Conservation (phyloP, 345 rosid species). For the Salix viminalis region DNA sequence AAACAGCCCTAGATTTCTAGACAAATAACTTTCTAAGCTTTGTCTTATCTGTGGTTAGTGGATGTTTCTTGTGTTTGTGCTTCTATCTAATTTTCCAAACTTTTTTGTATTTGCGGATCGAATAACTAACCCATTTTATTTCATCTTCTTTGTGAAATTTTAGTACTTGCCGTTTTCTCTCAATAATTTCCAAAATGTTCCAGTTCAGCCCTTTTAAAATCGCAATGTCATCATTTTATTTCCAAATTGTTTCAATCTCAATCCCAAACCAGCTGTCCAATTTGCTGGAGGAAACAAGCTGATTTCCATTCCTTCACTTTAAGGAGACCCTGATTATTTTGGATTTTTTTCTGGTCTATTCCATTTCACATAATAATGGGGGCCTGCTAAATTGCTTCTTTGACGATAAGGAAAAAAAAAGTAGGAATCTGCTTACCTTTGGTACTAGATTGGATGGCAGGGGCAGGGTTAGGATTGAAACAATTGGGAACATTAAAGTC, state of each 20-base stretch:
- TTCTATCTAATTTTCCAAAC: neutral
- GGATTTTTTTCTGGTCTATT: neutral
- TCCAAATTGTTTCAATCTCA: neutral
- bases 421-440: neutral
- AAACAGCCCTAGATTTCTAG: neutral
- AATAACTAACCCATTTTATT: neutral
- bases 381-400: neutral
- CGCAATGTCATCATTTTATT: neutral
- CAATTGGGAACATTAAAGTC: neutral
- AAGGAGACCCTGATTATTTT: neutral
- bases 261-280: neutral
- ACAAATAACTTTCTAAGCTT: neutral
- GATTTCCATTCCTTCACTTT: neutral
- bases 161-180: neutral
- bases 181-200: neutral
- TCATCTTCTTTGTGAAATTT: no score
- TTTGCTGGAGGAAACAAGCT: neutral
- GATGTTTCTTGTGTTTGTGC: neutral
- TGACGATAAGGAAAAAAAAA: neutral
- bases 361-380: neutral
- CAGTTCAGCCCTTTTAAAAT: neutral
- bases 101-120: neutral
- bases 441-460: neutral
- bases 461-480: neutral
- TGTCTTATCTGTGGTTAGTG: neutral